phyloP scores from a whole-genome alignment of 331 rosid genomes.

The Pyracantha coccinea region DNA sequence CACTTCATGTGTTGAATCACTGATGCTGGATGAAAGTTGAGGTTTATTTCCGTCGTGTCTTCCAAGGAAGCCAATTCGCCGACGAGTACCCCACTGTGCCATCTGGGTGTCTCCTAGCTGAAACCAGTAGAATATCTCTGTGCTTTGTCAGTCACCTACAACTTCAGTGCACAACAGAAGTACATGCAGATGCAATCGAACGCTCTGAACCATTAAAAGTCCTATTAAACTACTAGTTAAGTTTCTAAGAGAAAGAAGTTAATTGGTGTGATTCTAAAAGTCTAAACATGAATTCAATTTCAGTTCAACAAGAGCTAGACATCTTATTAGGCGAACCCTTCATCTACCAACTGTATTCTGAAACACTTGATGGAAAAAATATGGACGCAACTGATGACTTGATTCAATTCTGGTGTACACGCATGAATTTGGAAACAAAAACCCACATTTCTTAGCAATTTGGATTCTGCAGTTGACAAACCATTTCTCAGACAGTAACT shows the following conservation, averaged over 20 bases:
- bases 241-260: background rate
- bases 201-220: background rate
- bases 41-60: conserved; percentile 21
- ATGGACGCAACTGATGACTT: background rate
- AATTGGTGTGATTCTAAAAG: background rate
- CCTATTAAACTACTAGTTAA: background rate
- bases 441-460: background rate
- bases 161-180: conserved; percentile 19
- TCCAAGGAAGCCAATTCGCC: conserved; percentile 15
- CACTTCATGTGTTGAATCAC: conserved; percentile 26
- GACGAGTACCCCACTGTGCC: conserved; percentile 40
- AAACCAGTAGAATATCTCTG: background rate
- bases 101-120: conserved; percentile 17
- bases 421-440: background rate
- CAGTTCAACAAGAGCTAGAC: background rate
- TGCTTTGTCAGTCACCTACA: conserved; percentile 6
- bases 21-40: conserved; percentile 20
- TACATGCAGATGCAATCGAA: background rate
- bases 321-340: background rate
- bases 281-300: background rate
- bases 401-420: background rate
- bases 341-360: background rate
- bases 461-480: background rate
- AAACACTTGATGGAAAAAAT: background rate
- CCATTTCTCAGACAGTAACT: background rate